Evolutionary conservation across 2,329 filamentous ascomycete species (phyloP).

Genomic region (Stagonosporopsis chrysanthemi): DNA sequence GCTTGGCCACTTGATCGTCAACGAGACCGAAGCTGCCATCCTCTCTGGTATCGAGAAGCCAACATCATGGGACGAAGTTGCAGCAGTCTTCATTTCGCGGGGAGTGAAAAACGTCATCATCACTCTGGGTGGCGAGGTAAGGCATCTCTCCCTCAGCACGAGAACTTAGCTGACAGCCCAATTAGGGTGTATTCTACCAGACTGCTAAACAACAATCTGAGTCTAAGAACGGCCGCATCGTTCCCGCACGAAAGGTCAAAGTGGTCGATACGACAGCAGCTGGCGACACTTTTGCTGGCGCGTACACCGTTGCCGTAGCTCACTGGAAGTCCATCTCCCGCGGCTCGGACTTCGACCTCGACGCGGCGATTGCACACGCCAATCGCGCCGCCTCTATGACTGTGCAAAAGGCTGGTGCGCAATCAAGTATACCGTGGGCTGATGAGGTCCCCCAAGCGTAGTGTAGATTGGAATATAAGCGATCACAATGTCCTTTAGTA

Average conservation of each 20-base stretch:
- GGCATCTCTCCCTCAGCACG: not conserved
- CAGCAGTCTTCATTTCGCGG: constrained; percentile 64
- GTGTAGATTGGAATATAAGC: not conserved
- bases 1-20: constrained; percentile 82
- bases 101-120: constrained; percentile 82
- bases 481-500: no score
- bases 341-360: constrained; percentile 58
- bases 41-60: constrained; percentile 63
- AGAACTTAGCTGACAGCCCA: constrained; percentile 31
- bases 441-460: constrained; percentile 56
- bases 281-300: constrained; percentile 92
- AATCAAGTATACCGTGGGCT: constrained; percentile 71
- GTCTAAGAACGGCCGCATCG: constrained; percentile 51
- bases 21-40: constrained; percentile 86
- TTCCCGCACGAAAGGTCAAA: constrained; percentile 72
- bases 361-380: constrained; percentile 66
- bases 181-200: constrained; percentile 51
- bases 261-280: constrained; percentile 95
- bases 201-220: constrained; percentile 57
- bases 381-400: constrained; percentile 70
- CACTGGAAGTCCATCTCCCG: constrained; percentile 52
- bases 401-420: constrained; percentile 70
- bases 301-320: constrained; percentile 79
- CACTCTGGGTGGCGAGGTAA: constrained; percentile 81
- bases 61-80: constrained; percentile 45